Evolutionary conservation across 2,329 filamentous ascomycete genomes (phyloP).

Genomic region (Neofusicoccum umdonicola): DNA sequence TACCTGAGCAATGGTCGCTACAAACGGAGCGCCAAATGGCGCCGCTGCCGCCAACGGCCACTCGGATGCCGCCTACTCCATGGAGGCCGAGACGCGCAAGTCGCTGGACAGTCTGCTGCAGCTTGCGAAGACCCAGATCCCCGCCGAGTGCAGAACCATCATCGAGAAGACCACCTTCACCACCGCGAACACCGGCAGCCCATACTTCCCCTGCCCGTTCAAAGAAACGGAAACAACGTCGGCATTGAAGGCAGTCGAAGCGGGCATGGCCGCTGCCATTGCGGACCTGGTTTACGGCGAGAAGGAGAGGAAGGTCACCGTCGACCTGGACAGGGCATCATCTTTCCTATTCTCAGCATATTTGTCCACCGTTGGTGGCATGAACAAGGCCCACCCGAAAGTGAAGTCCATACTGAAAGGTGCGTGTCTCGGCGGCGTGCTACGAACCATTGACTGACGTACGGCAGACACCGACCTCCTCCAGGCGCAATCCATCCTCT

Average conservation of each 20-base stretch:
- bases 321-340: slow-evolving; percentile 55
- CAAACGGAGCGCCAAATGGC: background rate
- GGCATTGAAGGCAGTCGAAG: slow-evolving; percentile 61
- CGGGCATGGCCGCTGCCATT: slow-evolving; percentile 58
- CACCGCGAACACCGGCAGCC: slow-evolving; percentile 37
- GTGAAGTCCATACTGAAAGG: slow-evolving; percentile 49
- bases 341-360: slow-evolving; percentile 60
- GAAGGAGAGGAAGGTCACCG: slow-evolving; percentile 46
- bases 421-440: slow-evolving; percentile 18
- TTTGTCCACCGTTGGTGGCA: slow-evolving; percentile 54
- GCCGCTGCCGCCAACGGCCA: slow-evolving; percentile 15
- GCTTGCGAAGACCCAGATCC: slow-evolving; percentile 34
- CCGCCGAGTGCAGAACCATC: slow-evolving; percentile 31
- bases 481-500: slow-evolving; percentile 67
- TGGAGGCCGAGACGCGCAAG: slow-evolving; percentile 33
- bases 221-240: slow-evolving; percentile 54
- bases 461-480: slow-evolving; percentile 67
- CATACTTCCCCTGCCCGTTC: slow-evolving; percentile 46
- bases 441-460: slow-evolving; percentile 19
- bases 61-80: slow-evolving; percentile 24
- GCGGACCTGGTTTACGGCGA: slow-evolving; percentile 54
- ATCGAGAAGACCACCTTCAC: slow-evolving; percentile 32
- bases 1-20: background rate
- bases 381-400: slow-evolving; percentile 42
- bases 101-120: slow-evolving; percentile 33